Evolutionary conservation across 352 stramenopile species (phyloP).

Genomic region (Pythium aquatile): DNA sequence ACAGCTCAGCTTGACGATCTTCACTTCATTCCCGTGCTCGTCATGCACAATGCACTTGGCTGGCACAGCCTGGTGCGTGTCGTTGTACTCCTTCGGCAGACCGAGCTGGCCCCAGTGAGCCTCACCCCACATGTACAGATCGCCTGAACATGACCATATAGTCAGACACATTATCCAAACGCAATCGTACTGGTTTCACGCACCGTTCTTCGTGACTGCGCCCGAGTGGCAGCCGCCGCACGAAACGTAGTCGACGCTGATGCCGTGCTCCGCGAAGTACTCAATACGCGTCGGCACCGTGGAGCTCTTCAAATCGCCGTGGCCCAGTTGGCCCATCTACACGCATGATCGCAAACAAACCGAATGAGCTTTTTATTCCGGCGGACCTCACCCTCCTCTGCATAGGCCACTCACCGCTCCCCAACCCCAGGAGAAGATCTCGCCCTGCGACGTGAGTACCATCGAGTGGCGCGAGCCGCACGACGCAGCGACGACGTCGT

Average conservation of each 20-base stretch:
- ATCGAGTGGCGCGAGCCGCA: constrained; percentile 83
- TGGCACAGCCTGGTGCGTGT: constrained; percentile 60
- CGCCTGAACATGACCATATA: constrained; percentile 25
- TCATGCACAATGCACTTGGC: constrained; percentile 62
- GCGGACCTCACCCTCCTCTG: not conserved
- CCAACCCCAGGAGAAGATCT: constrained; percentile 79
- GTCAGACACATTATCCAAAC: not conserved
- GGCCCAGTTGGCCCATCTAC: constrained; percentile 79
- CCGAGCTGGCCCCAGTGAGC: constrained; percentile 81
- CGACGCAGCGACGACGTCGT: constrained; percentile 66
- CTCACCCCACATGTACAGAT: constrained; percentile 84
- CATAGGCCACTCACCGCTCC: constrained; percentile 48
- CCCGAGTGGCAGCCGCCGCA: constrained; percentile 81
- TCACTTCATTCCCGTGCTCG: constrained; percentile 41
- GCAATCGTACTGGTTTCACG: not conserved
- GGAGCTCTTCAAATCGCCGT: constrained; percentile 74
- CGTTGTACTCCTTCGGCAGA: constrained; percentile 59
- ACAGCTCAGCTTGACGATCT: constrained; percentile 77
- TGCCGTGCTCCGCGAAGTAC: constrained; percentile 51
- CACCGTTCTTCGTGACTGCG: constrained; percentile 66
- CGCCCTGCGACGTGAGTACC: constrained; percentile 60
- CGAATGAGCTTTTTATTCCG: not conserved
- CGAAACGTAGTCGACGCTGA: constrained; percentile 75
- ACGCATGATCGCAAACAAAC: not conserved
- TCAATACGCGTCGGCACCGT: constrained; percentile 53